Evolutionary conservation across 345 rosid species (phyloP), one percentile per base, ranked within the genome.

Genomic region (Lepidium africanum): DNA sequence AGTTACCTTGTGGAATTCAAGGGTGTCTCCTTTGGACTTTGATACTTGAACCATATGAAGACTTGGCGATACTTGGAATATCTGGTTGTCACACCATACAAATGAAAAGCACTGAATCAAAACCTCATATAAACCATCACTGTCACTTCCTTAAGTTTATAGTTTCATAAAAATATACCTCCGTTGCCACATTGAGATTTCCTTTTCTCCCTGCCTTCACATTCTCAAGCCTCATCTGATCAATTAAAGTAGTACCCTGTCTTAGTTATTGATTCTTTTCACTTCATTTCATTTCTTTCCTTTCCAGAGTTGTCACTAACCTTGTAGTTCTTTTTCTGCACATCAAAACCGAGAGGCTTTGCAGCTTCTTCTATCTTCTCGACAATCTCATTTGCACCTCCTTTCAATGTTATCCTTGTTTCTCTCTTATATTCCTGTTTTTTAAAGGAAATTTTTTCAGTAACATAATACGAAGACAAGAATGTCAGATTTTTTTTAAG

Each of bases 21-120:
- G 76, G 11, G 99, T 94, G 74, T 94, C 97, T n/a, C 99, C 99
- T 75, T 89, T 90, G 1, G 97, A 87, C 75, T 94, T 94, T 10
- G 96, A 86, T 37, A 94, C 83, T 78, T 94, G 95, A 32, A 94
- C 95, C 97, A 91, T 86, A 75, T 94, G 95, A 51, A 94, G 81
- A 30, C 92, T 91, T 56, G 99, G 97, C 15, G 99, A 86, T 75
- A 94, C 89, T 94, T 94, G 95, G 73, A 94, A 91, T 59, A 94
- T 75, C 97, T 94, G 77, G 53, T 63, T 32, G 54, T 76, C 41
- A 59, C 42, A 51, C 21, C 49, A 40, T 12, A 65, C 58, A 67
- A 7, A 59, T 47, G 5, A 52, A 8, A 63, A 42, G 67, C 32
- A 43, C 1, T 51, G 15, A 17, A 3, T 51, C 13, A 70, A 38